Evolutionary conservation across 2,329 filamentous ascomycete species (phyloP).

Genomic region (Claviceps sp.): DNA sequence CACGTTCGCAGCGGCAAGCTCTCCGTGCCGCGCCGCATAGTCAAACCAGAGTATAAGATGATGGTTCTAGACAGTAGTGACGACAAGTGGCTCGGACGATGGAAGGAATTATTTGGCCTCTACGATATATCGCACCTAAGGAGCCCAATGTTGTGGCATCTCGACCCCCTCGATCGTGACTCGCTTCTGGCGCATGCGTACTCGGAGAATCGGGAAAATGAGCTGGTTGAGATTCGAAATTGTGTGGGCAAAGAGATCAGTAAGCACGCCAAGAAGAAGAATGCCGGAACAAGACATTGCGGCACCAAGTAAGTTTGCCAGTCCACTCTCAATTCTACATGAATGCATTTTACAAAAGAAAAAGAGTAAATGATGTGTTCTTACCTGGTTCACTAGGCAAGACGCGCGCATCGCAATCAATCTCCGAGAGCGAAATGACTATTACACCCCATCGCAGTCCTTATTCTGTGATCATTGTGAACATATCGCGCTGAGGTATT

Average conservation of each 20-base stretch:
- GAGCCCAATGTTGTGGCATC: conserved; percentile 74
- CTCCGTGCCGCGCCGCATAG: conserved; percentile 4
- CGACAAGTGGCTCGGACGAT: conserved; percentile 53
- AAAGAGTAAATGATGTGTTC: background rate
- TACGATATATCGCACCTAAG: conserved; percentile 59
- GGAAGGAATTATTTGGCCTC: conserved; percentile 55
- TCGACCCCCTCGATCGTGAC: conserved; percentile 64
- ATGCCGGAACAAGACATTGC: conserved; percentile 17
- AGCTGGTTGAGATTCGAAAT: conserved; percentile 56
- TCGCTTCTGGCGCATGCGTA: conserved; percentile 57
- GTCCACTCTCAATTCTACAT: background rate
- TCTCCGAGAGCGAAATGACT: conserved; percentile 54
- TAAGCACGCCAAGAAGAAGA: conserved; percentile 64
- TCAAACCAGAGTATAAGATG: conserved; percentile 26
- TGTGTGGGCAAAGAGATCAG: conserved; percentile 70
- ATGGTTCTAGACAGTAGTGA: conserved; percentile 55
- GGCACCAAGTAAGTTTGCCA: conserved; percentile 28
- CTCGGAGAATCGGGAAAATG: conserved; percentile 41
- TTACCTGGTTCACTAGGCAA: conserved; percentile 18
- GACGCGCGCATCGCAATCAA: conserved; percentile 41
- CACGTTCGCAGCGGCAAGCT: conserved; percentile 22
- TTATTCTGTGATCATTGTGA: conserved; percentile 51
- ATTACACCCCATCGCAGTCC: conserved; percentile 48
- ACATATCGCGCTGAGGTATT: conserved; percentile 42
- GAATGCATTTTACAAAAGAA: background rate